These are phyloP conservation scores for Neodidymelliopsis sp. DNA, from an alignment of 2,329 filamentous ascomycete genomes.

Conservation along the genomic window DNA sequence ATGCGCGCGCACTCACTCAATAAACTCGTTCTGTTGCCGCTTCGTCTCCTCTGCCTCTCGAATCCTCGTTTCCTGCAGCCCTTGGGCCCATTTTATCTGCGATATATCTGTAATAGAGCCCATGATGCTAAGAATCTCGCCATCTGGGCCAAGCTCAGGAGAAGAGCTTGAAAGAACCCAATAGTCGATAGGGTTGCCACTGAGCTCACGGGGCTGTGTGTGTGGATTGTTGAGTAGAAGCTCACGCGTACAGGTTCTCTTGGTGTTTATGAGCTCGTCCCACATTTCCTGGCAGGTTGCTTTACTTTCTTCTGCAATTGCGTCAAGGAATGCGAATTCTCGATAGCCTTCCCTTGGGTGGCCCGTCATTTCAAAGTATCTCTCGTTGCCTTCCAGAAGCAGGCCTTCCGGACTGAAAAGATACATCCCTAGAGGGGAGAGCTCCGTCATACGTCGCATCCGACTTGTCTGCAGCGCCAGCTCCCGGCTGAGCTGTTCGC, in stretches of 20 bases:
- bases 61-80: constrained; percentile 37
- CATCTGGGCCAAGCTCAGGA: constrained; percentile 36
- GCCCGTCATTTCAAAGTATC: constrained; percentile 59
- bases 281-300: constrained; percentile 49
- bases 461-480: constrained; percentile 41
- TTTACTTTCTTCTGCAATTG: constrained; percentile 49
- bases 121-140: constrained; percentile 40
- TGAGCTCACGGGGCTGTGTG: constrained; percentile 42
- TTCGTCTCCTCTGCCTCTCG: constrained; percentile 44
- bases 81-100: constrained; percentile 47
- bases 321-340: constrained; percentile 54
- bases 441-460: constrained; percentile 46
- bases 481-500: constrained; percentile 37
- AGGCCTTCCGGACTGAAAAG: constrained; percentile 50
- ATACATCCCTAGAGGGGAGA: constrained; percentile 45
- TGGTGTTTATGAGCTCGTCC: constrained; percentile 46
- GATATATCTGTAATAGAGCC: constrained; percentile 45
- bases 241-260: constrained; percentile 51
- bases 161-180: constrained; percentile 53
- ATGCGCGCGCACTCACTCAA: constrained; percentile 24
- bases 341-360: constrained; percentile 48
- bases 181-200: constrained; percentile 52
- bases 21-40: constrained; percentile 46
- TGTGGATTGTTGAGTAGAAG: constrained; percentile 52
- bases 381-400: constrained; percentile 54